Base-by-base conservation (phyloP, 306 rosid genomes). In the Glycine latifolia region DNA sequence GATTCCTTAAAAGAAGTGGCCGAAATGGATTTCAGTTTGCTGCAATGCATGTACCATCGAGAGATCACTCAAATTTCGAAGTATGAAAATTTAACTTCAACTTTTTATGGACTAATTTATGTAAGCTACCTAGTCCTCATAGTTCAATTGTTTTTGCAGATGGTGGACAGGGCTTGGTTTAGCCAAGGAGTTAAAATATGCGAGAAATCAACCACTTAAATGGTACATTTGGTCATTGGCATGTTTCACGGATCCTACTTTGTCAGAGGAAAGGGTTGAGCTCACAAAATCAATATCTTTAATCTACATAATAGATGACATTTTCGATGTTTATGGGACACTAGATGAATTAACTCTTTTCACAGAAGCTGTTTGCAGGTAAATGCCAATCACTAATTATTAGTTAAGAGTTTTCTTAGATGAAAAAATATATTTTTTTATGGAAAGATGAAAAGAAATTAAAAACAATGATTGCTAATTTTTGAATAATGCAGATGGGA, bases 141-240 rank as follows among this genome's bases (percentile, higher is more conserved):
- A 11, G 49, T 43, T 54, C 41, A 37, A 39, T 5, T 13, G 4
- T 60, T 15, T 26, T 16, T 53, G 76, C 74, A 70, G 97, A 67
- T 90, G 93, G 97, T 93, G 98, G 97, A 86, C 49, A 63, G 85
- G 74, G 10, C 81, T 88, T 65, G 98, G 91, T 12, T 85, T 91
- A 79, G 85, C 80, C 0, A 83, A 84, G 15, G 89, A 90, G 60
- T 74, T 94, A 65, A 77, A 48, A 46, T 78, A 79, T 73, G 94
- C 90, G 0, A 89, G 97, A 80, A 88, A 90, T 54, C 92, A 91
- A 63, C 97, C 97, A 14, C 77, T 90, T 0, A 94, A 91, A 87
- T 94, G 98, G 98, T 87, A 90, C 77, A 50, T 85, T 1, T 88
- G 90, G 83, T 85, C 95, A 3, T 20, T 90, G 84, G 91, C 87